A percentile compares a stretch with the other conserved stretches of the same genome.
Conservation (phyloP, 805 yeast genomes). For the Lachancea mirantina region DNA sequence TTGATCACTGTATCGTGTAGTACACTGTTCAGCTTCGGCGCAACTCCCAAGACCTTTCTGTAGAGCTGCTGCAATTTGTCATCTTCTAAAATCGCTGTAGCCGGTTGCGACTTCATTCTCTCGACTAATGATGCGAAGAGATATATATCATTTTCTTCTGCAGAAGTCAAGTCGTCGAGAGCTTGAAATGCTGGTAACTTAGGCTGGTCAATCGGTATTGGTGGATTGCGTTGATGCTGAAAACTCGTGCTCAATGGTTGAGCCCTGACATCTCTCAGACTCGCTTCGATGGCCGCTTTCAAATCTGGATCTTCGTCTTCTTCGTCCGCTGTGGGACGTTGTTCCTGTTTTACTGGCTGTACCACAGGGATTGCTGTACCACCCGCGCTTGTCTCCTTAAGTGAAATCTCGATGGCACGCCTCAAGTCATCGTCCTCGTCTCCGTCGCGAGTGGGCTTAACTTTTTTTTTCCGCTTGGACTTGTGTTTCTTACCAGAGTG, state of each 20-base stretch:
- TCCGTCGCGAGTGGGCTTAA: constrained; percentile 25
- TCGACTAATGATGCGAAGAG: constrained; percentile 63
- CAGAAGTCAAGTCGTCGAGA: constrained; percentile 38
- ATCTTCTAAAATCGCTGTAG: constrained; percentile 33
- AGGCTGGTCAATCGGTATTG: too few relatives aligned
- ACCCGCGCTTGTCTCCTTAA: constrained; percentile 43
- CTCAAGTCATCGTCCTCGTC: constrained; percentile 73
- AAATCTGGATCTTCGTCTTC: constrained; percentile 81
- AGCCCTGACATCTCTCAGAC: constrained; percentile 57
- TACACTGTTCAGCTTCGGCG: constrained; percentile 62
- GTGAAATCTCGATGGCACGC: constrained; percentile 71
- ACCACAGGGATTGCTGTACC: constrained; percentile 28
- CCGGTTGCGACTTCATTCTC: constrained; percentile 41
- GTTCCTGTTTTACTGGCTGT: constrained; percentile 4
- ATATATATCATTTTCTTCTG: constrained; percentile 64
- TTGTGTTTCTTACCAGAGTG: constrained; percentile 14
- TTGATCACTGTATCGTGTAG: constrained; percentile 50
- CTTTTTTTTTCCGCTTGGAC: constrained; percentile 21
- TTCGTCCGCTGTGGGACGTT: constrained; percentile 1
- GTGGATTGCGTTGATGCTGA: too few relatives aligned
- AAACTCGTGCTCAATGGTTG: constrained; percentile 24
- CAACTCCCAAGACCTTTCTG: constrained; percentile 49
- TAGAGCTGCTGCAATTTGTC: constrained; percentile 37
- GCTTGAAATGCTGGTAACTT: constrained; percentile 1
- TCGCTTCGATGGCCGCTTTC: constrained; percentile 91